Evolutionary conservation across 495 filamentous ascomycete species (phyloP).

Genomic region (Trichoderma reesei): DNA sequence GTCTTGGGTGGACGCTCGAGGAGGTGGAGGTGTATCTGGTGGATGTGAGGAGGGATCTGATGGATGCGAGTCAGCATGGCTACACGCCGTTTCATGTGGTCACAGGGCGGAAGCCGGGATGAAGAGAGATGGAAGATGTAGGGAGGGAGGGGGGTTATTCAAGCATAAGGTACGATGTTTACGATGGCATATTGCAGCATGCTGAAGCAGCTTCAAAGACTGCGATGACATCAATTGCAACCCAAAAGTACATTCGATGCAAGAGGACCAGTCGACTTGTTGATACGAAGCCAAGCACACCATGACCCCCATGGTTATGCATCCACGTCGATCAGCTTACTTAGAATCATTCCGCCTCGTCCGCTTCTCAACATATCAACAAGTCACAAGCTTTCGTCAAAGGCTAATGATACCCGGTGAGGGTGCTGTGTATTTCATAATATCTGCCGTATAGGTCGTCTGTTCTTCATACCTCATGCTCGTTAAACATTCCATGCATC

Average conservation of each 20-base stretch:
- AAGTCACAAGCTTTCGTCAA: background rate
- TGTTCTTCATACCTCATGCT: background rate
- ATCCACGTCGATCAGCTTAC: background rate
- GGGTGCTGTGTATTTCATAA: background rate
- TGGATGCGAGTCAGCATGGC: conserved; percentile 43
- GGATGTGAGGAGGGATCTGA: conserved; percentile 45
- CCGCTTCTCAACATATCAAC: no score
- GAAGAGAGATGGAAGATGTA: no score
- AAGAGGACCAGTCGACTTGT: no score
- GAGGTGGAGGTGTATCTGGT: conserved; percentile 44
- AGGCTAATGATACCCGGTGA: background rate
- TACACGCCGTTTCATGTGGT: conserved; percentile 47
- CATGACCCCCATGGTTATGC: background rate
- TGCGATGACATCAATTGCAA: no score
- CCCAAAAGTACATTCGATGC: no score
- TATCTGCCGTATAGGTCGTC: background rate
- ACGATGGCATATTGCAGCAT: no score
- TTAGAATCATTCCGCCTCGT: no score
- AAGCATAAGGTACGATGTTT: no score
- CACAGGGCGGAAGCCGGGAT: conserved; percentile 47
- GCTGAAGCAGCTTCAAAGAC: no score
- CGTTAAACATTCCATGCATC: background rate
- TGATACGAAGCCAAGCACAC: background rate
- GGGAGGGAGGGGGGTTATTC: no score
- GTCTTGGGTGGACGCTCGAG: conserved; percentile 32